Percentiles rank a stretch among this genome's conserved stretches.
Conservation (phyloP, 352 stramenopile species). For the Elongisporangium undulatum region DNA sequence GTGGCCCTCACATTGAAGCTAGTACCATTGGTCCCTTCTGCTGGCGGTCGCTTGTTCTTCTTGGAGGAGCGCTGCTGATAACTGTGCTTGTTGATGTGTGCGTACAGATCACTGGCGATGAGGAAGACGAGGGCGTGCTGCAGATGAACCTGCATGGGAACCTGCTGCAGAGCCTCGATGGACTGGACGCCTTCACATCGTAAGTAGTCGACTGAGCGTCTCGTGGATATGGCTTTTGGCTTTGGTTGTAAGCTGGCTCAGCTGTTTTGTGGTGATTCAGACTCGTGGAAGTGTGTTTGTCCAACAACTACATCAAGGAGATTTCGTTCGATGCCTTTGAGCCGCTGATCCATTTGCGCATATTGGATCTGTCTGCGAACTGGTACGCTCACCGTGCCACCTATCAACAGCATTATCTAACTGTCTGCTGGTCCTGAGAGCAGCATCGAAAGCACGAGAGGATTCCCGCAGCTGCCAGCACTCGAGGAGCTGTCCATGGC, state of each 20-base stretch:
- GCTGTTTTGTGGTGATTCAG: constrained; percentile 8
- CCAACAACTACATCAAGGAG: constrained; percentile 75
- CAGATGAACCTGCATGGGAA: constrained; percentile 83
- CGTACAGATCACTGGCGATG: constrained; percentile 23
- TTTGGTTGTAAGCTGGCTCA: neutral
- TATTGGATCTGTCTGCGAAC: constrained; percentile 78
- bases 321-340: constrained; percentile 61
- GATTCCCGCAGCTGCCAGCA: constrained; percentile 52
- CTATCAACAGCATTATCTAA: neutral
- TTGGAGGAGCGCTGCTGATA: neutral
- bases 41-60: neutral
- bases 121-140: constrained; percentile 42
- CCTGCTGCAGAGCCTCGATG: constrained; percentile 53
- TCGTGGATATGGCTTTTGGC: neutral
- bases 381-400: constrained; percentile 20
- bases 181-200: constrained; percentile 53
- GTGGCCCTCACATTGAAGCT: neutral
- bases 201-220: constrained; percentile 4
- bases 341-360: constrained; percentile 50
- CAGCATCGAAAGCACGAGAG: constrained; percentile 50
- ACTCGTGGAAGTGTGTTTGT: constrained; percentile 74
- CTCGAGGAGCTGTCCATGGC: constrained; percentile 74
- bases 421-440: neutral
- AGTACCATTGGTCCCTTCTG: neutral
- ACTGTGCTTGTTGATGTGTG: neutral